phyloP scores from a whole-genome alignment of 2,329 filamentous ascomycete genomes.

The Exophiala calicioides region DNA sequence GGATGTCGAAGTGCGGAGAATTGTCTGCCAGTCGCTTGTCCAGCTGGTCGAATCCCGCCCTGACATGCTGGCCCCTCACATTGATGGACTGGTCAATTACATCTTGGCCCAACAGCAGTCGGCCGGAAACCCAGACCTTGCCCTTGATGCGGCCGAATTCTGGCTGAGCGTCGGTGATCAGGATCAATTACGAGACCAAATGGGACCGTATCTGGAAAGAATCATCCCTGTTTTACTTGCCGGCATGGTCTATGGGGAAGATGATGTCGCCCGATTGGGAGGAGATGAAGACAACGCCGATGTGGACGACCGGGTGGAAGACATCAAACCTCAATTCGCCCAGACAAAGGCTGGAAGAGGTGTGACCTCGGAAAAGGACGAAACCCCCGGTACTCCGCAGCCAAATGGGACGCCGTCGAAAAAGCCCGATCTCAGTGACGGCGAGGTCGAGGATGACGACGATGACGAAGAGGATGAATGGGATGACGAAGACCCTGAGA shows the following conservation, averaged over 20 bases:
- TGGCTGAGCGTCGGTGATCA: conserved; percentile 95
- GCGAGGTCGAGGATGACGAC: conserved; percentile 75
- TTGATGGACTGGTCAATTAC: conserved; percentile 86
- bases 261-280: conserved; percentile 83
- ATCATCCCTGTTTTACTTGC: conserved; percentile 89
- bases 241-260: conserved; percentile 95
- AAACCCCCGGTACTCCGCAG: conserved; percentile 40
- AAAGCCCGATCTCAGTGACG: conserved; percentile 77
- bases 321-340: conserved; percentile 90
- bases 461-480: conserved; percentile 70
- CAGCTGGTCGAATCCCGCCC: conserved; percentile 87
- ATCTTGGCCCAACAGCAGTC: conserved; percentile 86
- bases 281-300: conserved; percentile 87
- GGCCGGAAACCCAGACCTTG: conserved; percentile 79
- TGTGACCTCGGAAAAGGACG: conserved; percentile 39
- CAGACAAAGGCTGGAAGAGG: conserved; percentile 64
- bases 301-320: conserved; percentile 82
- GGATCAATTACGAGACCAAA: conserved; percentile 70
- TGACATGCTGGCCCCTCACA: conserved; percentile 85
- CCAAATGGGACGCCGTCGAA: conserved; percentile 57
- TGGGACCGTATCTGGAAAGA: conserved; percentile 76
- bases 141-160: conserved; percentile 93
- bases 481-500: conserved; percentile 73
- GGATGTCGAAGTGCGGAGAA: conserved; percentile 79
- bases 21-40: conserved; percentile 91